These are phyloP conservation scores for Cercospora janseana DNA, from an alignment of 2,329 filamentous ascomycete species.

Conservation along the genomic window DNA sequence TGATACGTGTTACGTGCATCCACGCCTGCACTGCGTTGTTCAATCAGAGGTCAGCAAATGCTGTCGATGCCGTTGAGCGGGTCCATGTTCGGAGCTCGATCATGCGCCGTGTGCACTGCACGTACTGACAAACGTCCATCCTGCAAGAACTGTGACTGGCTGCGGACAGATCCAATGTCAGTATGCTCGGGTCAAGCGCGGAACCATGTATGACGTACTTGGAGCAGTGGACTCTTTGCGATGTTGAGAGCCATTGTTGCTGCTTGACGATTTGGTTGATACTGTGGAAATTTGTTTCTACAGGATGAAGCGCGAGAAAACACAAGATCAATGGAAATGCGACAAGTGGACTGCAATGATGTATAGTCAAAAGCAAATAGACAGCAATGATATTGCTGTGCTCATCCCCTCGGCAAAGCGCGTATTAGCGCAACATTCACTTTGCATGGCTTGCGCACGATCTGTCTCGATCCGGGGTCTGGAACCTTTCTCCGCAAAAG, in stretches of 20 bases:
- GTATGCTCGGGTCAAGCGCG: neutral
- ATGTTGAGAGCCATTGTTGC: conserved; percentile 2
- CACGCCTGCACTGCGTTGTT: conserved; percentile 1
- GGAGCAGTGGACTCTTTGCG: conserved; percentile 3
- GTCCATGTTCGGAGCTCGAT: no score
- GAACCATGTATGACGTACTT: neutral
- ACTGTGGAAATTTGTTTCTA: no score
- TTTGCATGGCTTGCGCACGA: conserved; percentile 1
- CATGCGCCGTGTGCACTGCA: no score
- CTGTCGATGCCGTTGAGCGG: neutral
- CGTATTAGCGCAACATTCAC: conserved; percentile 3
- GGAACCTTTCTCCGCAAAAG: conserved; percentile 4
- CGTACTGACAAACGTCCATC: conserved; percentile 6
- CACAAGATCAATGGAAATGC: no score
- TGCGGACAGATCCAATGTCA: neutral
- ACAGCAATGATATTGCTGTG: neutral
- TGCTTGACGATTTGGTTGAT: neutral
- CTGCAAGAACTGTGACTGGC: conserved; percentile 5
- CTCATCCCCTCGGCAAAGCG: neutral
- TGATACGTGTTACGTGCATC: conserved; percentile 11
- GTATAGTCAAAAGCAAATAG: conserved; percentile 2
- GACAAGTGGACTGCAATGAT: no score
- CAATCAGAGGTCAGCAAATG: neutral
- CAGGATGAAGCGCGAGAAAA: no score
- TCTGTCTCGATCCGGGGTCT: neutral